phyloP scores from a whole-genome alignment of 768 basidiomycete genomes.

The Amanita exitialis region DNA sequence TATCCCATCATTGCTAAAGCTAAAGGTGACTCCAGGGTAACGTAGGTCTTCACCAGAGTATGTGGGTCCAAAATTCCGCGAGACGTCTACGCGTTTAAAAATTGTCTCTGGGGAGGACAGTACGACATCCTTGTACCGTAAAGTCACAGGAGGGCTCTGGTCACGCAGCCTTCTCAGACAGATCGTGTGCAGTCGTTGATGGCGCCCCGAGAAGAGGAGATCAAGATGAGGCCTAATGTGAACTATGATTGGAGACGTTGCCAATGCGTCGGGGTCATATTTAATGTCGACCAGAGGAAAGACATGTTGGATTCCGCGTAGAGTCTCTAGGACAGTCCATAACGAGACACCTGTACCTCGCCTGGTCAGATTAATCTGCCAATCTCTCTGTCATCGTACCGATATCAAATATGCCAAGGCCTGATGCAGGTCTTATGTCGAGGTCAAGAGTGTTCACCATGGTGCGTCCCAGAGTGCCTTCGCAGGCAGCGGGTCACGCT shows the following conservation, averaged over 20 bases:
- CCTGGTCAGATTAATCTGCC: not conserved
- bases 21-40: constrained; percentile 80
- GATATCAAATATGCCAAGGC: constrained; percentile 72
- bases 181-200: constrained; percentile 75
- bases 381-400: constrained; percentile 25
- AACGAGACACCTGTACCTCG: constrained; percentile 52
- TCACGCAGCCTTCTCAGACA: constrained; percentile 60
- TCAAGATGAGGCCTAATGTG: constrained; percentile 77
- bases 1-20: constrained; percentile 67
- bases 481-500: not conserved
- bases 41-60: constrained; percentile 67
- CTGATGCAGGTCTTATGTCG: constrained; percentile 66
- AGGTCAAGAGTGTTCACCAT: constrained; percentile 68
- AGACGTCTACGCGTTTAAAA: constrained; percentile 55
- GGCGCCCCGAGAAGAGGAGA: constrained; percentile 72
- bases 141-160: constrained; percentile 52
- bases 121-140: constrained; percentile 57
- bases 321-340: constrained; percentile 64
- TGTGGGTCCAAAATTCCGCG: constrained; percentile 72
- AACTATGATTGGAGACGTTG: constrained; percentile 64
- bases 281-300: constrained; percentile 82
- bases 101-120: constrained; percentile 54
- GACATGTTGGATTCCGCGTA: constrained; percentile 53
- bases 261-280: constrained; percentile 64
- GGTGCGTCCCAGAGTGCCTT: too few relatives aligned